Conservation (phyloP, 139 green algal species). For the Pycnococcus provasolii region DNA sequence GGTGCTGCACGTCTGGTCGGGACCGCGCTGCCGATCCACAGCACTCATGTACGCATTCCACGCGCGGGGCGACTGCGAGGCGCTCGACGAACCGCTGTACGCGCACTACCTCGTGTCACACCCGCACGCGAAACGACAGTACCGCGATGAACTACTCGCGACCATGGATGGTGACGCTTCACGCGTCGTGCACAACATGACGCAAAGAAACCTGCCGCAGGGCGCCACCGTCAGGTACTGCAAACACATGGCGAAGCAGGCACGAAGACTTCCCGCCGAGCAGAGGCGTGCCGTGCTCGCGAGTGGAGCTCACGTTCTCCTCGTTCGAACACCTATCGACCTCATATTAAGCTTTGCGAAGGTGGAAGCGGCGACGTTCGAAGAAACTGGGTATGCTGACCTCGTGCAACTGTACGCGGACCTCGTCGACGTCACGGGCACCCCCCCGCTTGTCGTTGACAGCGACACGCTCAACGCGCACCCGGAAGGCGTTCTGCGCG, state of each 20-base stretch:
- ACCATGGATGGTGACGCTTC: constrained; percentile 6
- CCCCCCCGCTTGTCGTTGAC: neutral
- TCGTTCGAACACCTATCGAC: constrained; percentile 41
- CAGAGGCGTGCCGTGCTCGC: neutral
- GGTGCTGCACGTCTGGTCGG: constrained; percentile 5
- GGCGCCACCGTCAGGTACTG: constrained; percentile 36
- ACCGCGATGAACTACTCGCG: neutral
- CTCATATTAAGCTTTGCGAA: constrained; percentile 53
- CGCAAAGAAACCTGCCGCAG: neutral
- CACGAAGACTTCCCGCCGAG: constrained; percentile 33
- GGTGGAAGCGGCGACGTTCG: constrained; percentile 34
- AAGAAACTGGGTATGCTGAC: neutral
- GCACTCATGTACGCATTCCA: constrained; percentile 37
- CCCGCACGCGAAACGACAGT: constrained; percentile 31
- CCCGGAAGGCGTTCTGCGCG: neutral
- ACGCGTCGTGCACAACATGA: constrained; percentile 14
- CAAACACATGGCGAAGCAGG: constrained; percentile 69
- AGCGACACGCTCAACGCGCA: neutral
- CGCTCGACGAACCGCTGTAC: constrained; percentile 54
- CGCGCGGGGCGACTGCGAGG: constrained; percentile 30
- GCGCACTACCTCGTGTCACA: constrained; percentile 38
- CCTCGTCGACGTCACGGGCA: neutral
- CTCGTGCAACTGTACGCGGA: neutral
- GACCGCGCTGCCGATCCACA: constrained; percentile 18
- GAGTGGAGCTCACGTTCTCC: constrained; percentile 13